phyloP scores from a whole-genome alignment of 2,329 filamentous ascomycete species.

The Trichophaea hybrida region DNA sequence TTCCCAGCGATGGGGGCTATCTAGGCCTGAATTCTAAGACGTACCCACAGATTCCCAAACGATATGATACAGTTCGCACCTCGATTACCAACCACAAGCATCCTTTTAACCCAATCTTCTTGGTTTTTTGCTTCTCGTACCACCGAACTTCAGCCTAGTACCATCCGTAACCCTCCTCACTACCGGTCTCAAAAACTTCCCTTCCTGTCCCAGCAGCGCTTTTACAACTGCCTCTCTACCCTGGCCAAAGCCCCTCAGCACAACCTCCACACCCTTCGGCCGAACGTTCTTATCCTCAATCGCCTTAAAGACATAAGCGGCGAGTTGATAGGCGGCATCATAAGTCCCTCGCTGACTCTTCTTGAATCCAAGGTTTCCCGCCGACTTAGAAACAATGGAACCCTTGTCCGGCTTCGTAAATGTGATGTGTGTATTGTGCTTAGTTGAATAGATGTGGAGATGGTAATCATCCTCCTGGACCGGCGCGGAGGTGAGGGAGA shows the following conservation, averaged over 20 bases:
- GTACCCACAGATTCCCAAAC: not conserved
- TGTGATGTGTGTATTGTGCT: constrained; percentile 92
- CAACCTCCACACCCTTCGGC: constrained; percentile 63
- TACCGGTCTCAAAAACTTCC: constrained; percentile 56
- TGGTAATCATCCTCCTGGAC: constrained; percentile 45
- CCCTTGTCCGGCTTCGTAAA: constrained; percentile 69
- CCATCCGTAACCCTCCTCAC: constrained; percentile 70
- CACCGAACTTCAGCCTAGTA: constrained; percentile 90
- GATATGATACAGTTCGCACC: not conserved
- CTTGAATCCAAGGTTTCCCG: constrained; percentile 82
- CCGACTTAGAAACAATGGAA: constrained; percentile 63
- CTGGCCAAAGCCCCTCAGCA: constrained; percentile 69
- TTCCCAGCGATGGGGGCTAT: too few relatives aligned
- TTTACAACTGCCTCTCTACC: constrained; percentile 84
- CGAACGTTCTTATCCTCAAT: constrained; percentile 68
- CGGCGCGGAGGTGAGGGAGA: not conserved
- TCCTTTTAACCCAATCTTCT: constrained; percentile 55
- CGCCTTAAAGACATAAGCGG: constrained; percentile 66
- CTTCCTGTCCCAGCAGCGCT: constrained; percentile 74
- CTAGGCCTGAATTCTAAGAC: too few relatives aligned
- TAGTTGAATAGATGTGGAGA: constrained; percentile 71
- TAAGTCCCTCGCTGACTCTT: constrained; percentile 69
- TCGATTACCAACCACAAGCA: not conserved
- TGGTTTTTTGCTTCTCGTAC: constrained; percentile 68
- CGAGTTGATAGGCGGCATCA: constrained; percentile 83